Conservation (phyloP, 2,329 filamentous ascomycete genomes). For the Cladosporium velox region DNA sequence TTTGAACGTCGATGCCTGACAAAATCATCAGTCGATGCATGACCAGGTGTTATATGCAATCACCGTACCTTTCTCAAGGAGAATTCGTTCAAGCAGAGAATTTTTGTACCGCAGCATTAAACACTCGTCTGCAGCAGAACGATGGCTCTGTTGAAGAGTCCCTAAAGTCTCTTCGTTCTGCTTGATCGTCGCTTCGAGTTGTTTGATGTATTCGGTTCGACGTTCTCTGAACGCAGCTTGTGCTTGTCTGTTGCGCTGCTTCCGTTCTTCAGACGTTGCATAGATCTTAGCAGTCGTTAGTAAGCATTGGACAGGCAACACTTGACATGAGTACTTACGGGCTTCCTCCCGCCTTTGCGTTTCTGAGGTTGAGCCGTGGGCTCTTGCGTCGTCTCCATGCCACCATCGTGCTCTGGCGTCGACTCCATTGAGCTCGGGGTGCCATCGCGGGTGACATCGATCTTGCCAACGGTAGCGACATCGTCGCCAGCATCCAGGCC, state of each 20-base stretch:
- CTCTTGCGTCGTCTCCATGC: conserved; percentile 44
- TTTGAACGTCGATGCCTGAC: conserved; percentile 91
- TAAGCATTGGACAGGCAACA: neutral
- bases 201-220: conserved; percentile 98
- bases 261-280: conserved; percentile 96
- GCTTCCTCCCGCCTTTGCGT: conserved; percentile 95
- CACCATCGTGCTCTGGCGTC: conserved; percentile 49
- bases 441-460: conserved; percentile 45
- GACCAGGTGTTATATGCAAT: neutral
- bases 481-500: conserved; percentile 39
- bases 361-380: conserved; percentile 65
- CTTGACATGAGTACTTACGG: conserved; percentile 63
- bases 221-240: conserved; percentile 97
- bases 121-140: conserved; percentile 92
- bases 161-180: conserved; percentile 94
- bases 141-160: conserved; percentile 89
- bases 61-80: conserved; percentile 83
- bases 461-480: conserved; percentile 50
- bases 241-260: conserved; percentile 94
- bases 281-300: conserved; percentile 69
- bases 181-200: conserved; percentile 95
- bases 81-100: conserved; percentile 88
- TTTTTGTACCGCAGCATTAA: conserved; percentile 99
- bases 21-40: neutral
- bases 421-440: conserved; percentile 53